phyloP scores from a whole-genome alignment of 2,329 filamentous ascomycete species.

The Sclerotinia trifoliorum region DNA sequence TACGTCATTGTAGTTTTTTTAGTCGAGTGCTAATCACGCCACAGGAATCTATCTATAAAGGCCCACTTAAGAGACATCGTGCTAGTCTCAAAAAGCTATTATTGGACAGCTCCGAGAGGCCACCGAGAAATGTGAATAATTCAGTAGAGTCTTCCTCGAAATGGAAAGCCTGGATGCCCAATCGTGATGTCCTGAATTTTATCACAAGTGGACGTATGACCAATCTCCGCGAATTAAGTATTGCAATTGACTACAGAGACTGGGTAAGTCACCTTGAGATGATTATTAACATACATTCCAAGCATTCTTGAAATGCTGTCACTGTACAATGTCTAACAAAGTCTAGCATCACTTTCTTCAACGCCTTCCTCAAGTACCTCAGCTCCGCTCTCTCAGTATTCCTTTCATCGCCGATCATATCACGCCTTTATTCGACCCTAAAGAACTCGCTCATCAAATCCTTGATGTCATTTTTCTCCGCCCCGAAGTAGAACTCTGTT shows the following conservation, averaged over 20 bases:
- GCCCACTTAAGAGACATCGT: constrained; percentile 68
- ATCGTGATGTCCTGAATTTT: constrained; percentile 66
- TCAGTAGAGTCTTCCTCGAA: constrained; percentile 45
- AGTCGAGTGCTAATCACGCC: constrained; percentile 17
- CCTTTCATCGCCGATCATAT: constrained; percentile 64
- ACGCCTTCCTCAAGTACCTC: constrained; percentile 66
- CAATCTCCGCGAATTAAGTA: constrained; percentile 67
- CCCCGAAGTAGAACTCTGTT: constrained; percentile 73
- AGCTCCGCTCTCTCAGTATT: constrained; percentile 70
- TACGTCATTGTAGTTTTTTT: neutral
- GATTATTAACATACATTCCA: neutral
- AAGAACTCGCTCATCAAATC: constrained; percentile 72
- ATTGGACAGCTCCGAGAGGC: constrained; percentile 66
- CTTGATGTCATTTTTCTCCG: constrained; percentile 75
- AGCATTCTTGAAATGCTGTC: neutral
- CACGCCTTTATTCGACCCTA: constrained; percentile 55
- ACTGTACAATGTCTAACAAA: constrained; percentile 15
- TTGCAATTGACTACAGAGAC: constrained; percentile 71
- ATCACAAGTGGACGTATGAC: constrained; percentile 76
- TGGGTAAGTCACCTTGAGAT: constrained; percentile 62
- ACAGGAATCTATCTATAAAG: constrained; percentile 65
- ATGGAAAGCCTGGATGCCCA: constrained; percentile 71
- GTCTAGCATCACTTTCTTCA: constrained; percentile 71
- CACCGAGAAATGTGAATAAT: constrained; percentile 41
- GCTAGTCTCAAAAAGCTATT: constrained; percentile 70